Evolutionary conservation across 495 filamentous ascomycete genomes (phyloP).

Genomic region (Hyaloscypha bicolor): DNA sequence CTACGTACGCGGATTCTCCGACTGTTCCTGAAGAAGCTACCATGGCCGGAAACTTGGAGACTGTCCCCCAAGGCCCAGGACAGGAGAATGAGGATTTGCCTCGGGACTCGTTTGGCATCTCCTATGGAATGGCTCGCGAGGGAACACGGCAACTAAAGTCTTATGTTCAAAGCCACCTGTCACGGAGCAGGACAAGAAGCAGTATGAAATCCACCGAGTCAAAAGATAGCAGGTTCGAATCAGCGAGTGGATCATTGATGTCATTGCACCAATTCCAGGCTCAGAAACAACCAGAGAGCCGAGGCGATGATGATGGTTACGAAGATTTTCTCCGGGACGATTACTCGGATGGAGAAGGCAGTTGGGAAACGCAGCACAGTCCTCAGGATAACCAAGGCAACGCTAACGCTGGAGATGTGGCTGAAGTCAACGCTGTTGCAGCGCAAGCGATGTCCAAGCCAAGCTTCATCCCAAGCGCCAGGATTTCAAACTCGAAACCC

Average conservation of each 20-base stretch:
- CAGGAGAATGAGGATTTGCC: neutral
- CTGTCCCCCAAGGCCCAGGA: neutral
- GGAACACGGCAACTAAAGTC: constrained; percentile 26
- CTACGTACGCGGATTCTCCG: constrained; percentile 20
- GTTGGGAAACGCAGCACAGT: constrained; percentile 25
- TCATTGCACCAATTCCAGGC: constrained; percentile 11
- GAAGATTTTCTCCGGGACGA: constrained; percentile 16
- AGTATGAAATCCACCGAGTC: constrained; percentile 15
- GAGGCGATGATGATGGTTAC: constrained; percentile 3
- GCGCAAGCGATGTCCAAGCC: neutral
- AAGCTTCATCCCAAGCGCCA: neutral
- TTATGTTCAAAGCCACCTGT: constrained; percentile 21
- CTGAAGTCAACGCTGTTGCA: neutral
- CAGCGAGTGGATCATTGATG: constrained; percentile 7
- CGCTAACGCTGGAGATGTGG: neutral
- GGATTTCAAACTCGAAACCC: neutral
- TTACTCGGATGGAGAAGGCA: constrained; percentile 16
- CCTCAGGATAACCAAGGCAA: constrained; percentile 13
- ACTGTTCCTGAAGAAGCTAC: constrained; percentile 17
- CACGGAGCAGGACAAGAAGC: constrained; percentile 7
- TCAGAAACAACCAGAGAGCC: neutral
- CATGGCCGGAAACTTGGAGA: neutral
- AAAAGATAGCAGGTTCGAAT: constrained; percentile 27
- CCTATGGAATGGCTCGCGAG: constrained; percentile 24
- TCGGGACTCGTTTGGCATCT: constrained; percentile 23